Percentiles rank a stretch among this genome's conserved stretches.
These are phyloP conservation scores for Arachis hypogaea DNA, from an alignment of 306 rosid genomes.

Conservation along the genomic window DNA sequence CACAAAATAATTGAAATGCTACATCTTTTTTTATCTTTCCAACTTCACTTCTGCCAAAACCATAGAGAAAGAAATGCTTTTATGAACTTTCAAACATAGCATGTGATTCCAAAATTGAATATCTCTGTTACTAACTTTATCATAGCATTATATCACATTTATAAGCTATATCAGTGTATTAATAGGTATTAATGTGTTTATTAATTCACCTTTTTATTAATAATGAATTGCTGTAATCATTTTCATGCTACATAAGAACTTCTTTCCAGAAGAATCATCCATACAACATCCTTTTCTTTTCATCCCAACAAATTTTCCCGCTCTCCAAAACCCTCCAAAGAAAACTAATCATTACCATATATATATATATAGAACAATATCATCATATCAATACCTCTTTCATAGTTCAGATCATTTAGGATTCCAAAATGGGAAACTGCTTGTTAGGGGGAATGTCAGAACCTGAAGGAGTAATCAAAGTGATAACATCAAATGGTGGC, in stretches of 20 bases:
- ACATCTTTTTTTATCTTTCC: conserved; percentile 18
- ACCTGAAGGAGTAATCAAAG: conserved; percentile 51
- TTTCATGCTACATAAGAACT: background rate
- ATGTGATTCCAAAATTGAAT: conserved; percentile 11
- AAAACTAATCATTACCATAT: conserved; percentile 14
- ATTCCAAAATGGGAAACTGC: conserved; percentile 70
- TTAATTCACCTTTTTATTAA: no score
- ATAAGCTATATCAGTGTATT: no score
- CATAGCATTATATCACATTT: background rate
- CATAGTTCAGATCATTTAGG: conserved; percentile 11
- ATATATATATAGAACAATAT: conserved; percentile 24
- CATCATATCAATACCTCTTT: conserved; percentile 8
- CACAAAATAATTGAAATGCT: conserved; percentile 3
- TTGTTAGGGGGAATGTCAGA: conserved; percentile 63
- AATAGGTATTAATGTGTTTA: no score
- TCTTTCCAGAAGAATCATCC: conserved; percentile 30
- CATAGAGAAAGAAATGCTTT: conserved; percentile 4
- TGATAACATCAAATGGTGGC: conserved; percentile 68
- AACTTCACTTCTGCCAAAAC: conserved; percentile 18
- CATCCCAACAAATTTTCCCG: conserved; percentile 42
- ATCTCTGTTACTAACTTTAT: background rate
- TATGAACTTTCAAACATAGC: conserved; percentile 11
- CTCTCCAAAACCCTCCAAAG: conserved; percentile 41
- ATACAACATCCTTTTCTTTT: conserved; percentile 39
- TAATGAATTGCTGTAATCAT: no score